These are phyloP conservation scores for Penicillium lividum DNA, from an alignment of 495 filamentous ascomycete genomes.

Conservation along the genomic window DNA sequence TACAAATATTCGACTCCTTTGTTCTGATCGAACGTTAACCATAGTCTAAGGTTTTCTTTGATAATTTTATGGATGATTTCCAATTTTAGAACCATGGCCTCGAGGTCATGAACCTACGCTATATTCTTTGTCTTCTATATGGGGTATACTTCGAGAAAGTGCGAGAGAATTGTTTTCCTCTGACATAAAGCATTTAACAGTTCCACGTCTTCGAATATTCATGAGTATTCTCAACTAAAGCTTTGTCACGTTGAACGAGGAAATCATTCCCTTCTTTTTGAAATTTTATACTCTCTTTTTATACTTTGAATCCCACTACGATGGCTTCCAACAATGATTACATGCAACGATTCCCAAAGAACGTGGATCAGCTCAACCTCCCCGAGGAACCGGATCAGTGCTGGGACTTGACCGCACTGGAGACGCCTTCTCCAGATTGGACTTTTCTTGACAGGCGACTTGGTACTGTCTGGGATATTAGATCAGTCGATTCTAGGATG, in stretches of 20 bases:
- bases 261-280: background rate
- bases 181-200: too few relatives aligned
- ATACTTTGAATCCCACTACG: background rate
- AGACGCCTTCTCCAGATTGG: constrained; percentile 29
- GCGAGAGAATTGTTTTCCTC: too few relatives aligned
- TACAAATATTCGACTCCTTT: too few relatives aligned
- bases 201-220: too few relatives aligned
- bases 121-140: constrained; percentile 1
- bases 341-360: background rate
- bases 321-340: background rate
- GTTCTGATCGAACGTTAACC: background rate
- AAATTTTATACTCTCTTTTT: background rate
- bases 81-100: background rate
- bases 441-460: constrained; percentile 1
- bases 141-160: too few relatives aligned
- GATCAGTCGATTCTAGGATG: background rate
- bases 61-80: background rate
- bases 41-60: background rate
- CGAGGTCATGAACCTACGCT: background rate
- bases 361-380: background rate
- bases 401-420: constrained; percentile 21
- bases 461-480: background rate
- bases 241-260: too few relatives aligned
- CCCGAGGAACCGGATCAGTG: constrained; percentile 1
- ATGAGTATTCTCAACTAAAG: too few relatives aligned